These are phyloP conservation scores for Asterophora lycoperdoides DNA, from an alignment of 768 basidiomycete genomes.

Conservation along the genomic window DNA sequence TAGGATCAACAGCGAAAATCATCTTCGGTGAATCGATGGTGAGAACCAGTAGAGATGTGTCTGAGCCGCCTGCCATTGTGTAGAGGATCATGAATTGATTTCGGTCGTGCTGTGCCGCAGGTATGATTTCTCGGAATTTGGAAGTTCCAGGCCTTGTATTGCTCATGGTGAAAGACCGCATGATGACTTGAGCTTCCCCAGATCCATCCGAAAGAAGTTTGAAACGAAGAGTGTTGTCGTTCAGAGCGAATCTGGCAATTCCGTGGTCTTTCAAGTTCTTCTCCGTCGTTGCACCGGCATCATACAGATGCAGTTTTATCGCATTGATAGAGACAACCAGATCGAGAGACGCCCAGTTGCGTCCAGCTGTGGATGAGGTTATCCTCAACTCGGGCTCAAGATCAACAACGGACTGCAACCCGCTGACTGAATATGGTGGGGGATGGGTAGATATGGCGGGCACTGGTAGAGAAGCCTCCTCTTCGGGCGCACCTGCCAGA, in stretches of 20 bases:
- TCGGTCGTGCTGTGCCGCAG: slow-evolving; percentile 79
- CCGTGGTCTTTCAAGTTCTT: slow-evolving; percentile 67
- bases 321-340: slow-evolving; percentile 64
- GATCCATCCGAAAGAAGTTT: slow-evolving; percentile 81
- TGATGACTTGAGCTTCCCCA: slow-evolving; percentile 80
- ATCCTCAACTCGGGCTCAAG: slow-evolving; percentile 60
- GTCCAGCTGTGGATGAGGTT: slow-evolving; percentile 18
- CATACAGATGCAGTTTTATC: slow-evolving; percentile 86
- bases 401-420: slow-evolving; percentile 25
- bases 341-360: slow-evolving; percentile 64
- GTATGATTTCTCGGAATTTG: slow-evolving; percentile 92
- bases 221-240: slow-evolving; percentile 70
- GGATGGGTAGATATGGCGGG: slow-evolving; percentile 17
- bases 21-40: slow-evolving; percentile 91
- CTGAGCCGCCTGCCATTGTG: slow-evolving; percentile 61
- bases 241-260: slow-evolving; percentile 82
- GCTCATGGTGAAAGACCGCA: slow-evolving; percentile 89
- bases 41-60: slow-evolving; percentile 68
- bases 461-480: slow-evolving; percentile 25
- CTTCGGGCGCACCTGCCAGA: slow-evolving; percentile 47
- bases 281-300: slow-evolving; percentile 52
- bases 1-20: slow-evolving; percentile 88
- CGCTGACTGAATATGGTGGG: slow-evolving; percentile 7
- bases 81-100: slow-evolving; percentile 95
- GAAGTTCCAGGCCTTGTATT: slow-evolving; percentile 81